These are phyloP conservation scores for Flaveria brownii DNA, from an alignment of 129 eudicot species.

Conservation along the genomic window DNA sequence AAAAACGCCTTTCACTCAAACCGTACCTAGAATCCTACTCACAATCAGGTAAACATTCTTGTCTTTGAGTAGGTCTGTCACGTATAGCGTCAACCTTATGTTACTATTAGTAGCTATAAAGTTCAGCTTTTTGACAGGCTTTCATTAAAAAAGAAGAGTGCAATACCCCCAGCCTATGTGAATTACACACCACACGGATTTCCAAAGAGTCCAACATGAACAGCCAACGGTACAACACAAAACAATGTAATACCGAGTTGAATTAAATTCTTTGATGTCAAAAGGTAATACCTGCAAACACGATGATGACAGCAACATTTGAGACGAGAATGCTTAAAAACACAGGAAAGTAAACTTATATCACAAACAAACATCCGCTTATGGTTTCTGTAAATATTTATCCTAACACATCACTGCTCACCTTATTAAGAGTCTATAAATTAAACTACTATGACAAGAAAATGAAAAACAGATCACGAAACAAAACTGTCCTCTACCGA, in stretches of 20 bases:
- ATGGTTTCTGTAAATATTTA: slow-evolving; percentile 16
- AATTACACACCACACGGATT: too few relatives aligned
- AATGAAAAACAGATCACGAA: slow-evolving; percentile 2
- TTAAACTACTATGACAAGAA: slow-evolving; percentile 23
- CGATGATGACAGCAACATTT: background rate
- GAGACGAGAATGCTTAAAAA: background rate
- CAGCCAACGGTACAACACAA: background rate
- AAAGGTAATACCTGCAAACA: background rate
- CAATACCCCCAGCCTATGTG: too few relatives aligned
- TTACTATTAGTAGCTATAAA: background rate
- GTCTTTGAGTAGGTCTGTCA: background rate
- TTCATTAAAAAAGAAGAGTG: too few relatives aligned
- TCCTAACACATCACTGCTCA: slow-evolving; percentile 20
- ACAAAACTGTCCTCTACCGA: slow-evolving; percentile 49
- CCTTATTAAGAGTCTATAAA: slow-evolving; percentile 57
- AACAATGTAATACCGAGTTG: background rate
- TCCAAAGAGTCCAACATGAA: background rate
- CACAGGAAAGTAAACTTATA: slow-evolving; percentile 14
- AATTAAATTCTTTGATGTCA: background rate
- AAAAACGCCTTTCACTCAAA: too few relatives aligned
- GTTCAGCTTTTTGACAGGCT: background rate
- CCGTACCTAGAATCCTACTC: background rate
- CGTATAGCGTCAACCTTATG: background rate
- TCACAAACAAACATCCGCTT: slow-evolving; percentile 39
- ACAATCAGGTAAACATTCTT: background rate